Evolutionary conservation across 2,329 filamentous ascomycete genomes (phyloP).

Genomic region (Botrytis paeoniae): DNA sequence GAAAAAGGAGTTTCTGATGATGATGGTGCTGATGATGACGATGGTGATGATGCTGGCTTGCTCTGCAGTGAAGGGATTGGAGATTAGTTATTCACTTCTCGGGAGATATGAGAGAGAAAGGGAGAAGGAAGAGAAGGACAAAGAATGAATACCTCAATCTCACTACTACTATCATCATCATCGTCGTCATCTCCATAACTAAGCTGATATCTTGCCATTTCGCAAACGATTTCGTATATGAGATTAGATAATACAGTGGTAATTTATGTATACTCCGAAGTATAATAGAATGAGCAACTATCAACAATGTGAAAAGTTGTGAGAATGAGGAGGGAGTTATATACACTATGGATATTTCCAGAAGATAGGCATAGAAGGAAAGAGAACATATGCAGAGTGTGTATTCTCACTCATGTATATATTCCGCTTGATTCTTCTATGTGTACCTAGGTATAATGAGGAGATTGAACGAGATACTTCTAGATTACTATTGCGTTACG

Average conservation of each 20-base stretch:
- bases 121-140: too few relatives aligned
- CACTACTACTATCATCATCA: too few relatives aligned
- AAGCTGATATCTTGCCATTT: not conserved
- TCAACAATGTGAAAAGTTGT: accelerated
- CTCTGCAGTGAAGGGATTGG: too few relatives aligned
- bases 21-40: too few relatives aligned
- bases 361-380: not conserved
- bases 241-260: not conserved
- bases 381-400: not conserved
- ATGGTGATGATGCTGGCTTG: too few relatives aligned
- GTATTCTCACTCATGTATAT: not conserved
- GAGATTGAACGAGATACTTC: not conserved
- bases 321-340: not conserved
- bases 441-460: not conserved
- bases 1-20: too few relatives aligned
- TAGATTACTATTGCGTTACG: not conserved
- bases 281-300: not conserved
- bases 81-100: too few relatives aligned
- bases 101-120: too few relatives aligned
- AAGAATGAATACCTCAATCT: too few relatives aligned
- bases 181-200: not conserved
- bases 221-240: too few relatives aligned
- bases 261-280: too few relatives aligned
- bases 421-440: not conserved
- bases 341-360: not conserved